Percentiles rank a stretch among this genome's conserved stretches.
Conservation (phyloP, 139 green algal species). For the Bryopsis sp. region DNA sequence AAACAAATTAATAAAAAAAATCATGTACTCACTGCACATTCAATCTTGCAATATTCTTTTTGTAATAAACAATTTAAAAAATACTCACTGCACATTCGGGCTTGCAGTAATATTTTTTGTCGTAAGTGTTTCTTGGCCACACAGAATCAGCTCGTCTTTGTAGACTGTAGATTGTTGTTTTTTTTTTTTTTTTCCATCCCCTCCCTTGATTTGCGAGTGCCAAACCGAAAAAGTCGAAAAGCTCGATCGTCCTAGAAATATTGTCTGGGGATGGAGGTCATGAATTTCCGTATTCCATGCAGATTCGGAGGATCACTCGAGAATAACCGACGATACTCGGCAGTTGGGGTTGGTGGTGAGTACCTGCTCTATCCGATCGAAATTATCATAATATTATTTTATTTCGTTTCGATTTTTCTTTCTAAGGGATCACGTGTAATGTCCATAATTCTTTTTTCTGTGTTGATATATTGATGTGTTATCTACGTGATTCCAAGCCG, state of each 20-base stretch:
- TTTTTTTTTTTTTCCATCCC: not conserved
- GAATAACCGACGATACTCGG: slow-evolving; percentile 71
- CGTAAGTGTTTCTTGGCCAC: not conserved
- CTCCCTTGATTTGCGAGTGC: not conserved
- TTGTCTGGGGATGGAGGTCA: slow-evolving; percentile 5
- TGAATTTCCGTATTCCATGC: slow-evolving; percentile 22
- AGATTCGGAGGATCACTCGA: slow-evolving; percentile 79
- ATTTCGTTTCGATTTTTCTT: not conserved
- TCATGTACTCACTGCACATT: not conserved
- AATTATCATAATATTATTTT: too few relatives aligned
- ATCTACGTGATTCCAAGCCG: not conserved
- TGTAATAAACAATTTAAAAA: not conserved
- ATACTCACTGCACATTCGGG: not conserved
- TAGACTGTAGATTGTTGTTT: not conserved
- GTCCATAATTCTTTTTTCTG: not conserved
- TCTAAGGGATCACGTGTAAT: not conserved
- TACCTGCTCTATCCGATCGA: too few relatives aligned
- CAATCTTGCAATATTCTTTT: slow-evolving; percentile 1
- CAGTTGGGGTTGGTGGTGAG: slow-evolving; percentile 70
- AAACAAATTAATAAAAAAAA: not conserved
- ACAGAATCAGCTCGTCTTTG: not conserved
- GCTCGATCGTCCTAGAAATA: not conserved
- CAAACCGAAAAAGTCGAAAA: not conserved
- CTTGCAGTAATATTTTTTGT: not conserved
- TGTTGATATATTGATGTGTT: not conserved